Percentiles rank a stretch among this genome's conserved stretches.
These are phyloP conservation scores for Leishmania major DNA, from an alignment of 208 protist species.

Conservation along the genomic window DNA sequence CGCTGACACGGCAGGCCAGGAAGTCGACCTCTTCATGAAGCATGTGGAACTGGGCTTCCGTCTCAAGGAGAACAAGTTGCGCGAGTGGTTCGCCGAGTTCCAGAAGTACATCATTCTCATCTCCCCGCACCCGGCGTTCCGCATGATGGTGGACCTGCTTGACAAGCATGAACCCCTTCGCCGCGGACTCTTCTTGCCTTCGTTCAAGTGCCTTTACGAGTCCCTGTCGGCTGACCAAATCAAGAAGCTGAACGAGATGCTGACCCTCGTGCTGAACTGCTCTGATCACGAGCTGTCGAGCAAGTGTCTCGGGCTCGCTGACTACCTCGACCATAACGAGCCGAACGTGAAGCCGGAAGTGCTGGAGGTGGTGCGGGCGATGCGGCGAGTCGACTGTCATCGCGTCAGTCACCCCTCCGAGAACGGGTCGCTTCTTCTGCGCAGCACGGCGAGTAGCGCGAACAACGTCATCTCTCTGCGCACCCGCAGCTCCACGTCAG, in stretches of 20 bases:
- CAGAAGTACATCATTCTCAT: constrained; percentile 90
- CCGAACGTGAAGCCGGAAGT: constrained; percentile 74
- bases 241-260: constrained; percentile 85
- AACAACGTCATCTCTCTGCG: constrained; percentile 18
- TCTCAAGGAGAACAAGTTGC: constrained; percentile 76
- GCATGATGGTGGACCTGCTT: constrained; percentile 90
- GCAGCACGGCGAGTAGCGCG: constrained; percentile 39
- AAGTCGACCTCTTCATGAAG: constrained; percentile 84
- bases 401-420: constrained; percentile 39
- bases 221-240: constrained; percentile 85
- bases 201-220: constrained; percentile 91
- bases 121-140: constrained; percentile 86
- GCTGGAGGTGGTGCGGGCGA: constrained; percentile 59
- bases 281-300: constrained; percentile 83
- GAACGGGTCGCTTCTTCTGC: constrained; percentile 30
- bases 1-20: constrained; percentile 29
- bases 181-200: constrained; percentile 87
- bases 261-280: constrained; percentile 78
- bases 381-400: constrained; percentile 55
- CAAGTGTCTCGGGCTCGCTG: constrained; percentile 84
- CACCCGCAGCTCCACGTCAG: constrained; percentile 3
- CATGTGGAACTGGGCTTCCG: constrained; percentile 83
- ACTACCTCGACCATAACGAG: constrained; percentile 91
- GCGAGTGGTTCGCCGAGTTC: constrained; percentile 90
- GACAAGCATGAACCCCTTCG: constrained; percentile 92